Evolutionary conservation across 352 stramenopile species (phyloP), one percentile per base, ranked within the genome.

Genomic region (Phytophthora foliorum): DNA sequence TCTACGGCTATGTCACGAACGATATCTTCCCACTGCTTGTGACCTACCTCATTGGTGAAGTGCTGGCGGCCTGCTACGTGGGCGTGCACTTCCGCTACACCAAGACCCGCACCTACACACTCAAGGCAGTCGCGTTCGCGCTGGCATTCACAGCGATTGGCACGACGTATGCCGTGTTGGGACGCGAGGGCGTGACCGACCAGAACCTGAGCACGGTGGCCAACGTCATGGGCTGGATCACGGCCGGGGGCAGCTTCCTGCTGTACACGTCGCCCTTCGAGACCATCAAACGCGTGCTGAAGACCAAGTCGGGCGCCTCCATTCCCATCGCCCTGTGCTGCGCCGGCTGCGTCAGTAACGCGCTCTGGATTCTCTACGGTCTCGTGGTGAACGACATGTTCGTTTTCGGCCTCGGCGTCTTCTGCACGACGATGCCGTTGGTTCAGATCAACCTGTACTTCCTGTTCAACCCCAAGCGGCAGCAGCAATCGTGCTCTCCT

Each of bases 401-500:
- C 51, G 57, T 82, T 6, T 78, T 81, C 36, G 64, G 53, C 3
- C 73, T 80, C 4, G 72, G 76, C 17, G 60, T 71, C 36, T 68
- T 79, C 41, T 82, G 69, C 61, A 72, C 63, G 24, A 45, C 64
- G 21, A 53, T 80, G 25, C 77, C 71, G 17, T 36, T 72, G 24
- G 21, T 75, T 16, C 80, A 83, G 57, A 77, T 88, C 56, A 49
- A 65, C 22, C 54, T 86, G 22, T 83, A 82, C 58, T 50, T 78
- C n/a, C 31, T 80, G 2, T 83, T 77, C 56, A 65, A 57, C 45
- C 59, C 69, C 6, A 66, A 69, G 17, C 49, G n/a, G n/a, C n/a
- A 50, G 48, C 59, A 62, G 48, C 7, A 77, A 2, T 25, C 58
- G n/a, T 22, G 19, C 9, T 34, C 10, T 9, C n/a, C 17, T 21